Evolutionary conservation across 768 basidiomycete species (phyloP), one percentile per base, ranked within the genome.

Genomic region (Gymnopilus junonius): DNA sequence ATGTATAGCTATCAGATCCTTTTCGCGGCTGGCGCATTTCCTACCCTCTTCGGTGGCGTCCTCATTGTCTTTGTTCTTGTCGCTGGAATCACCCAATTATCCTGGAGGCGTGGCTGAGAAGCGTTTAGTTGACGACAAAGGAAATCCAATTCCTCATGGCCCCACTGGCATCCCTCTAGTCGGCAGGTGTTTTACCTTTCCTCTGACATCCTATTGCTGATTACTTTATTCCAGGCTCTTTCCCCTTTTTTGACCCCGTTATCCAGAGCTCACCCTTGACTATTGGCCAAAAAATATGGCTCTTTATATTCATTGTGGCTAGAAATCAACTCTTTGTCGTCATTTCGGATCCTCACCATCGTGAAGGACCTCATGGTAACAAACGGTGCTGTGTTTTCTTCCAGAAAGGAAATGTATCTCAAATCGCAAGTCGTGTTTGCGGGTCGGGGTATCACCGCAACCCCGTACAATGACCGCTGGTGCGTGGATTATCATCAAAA

Each of bases 331-430:
- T 82, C 17, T 80, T 83, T 65, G 75, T 84, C 53, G 71, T 82
- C 37, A 62, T 84, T 32, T 82, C 81, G 4, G 81, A 82, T 64
- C 76, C 82, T 7, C 70, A 73, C 27, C n/a, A 75, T 83, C 12
- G 82, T 76, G 0, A 78, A 78, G 53, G 82, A 83, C 58, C 72
- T 84, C 23, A 69, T 83, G 67, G 77, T 83, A 21, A 77, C 76
- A n/a, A 80, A 82, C 51, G 80, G 82, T 45, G 70, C 80, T 10
- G 72, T 80, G 11, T 84, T 83, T 64, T 83, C 82, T 12, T 79
- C 79, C 7, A 71, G 83, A n/a, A 82, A 82, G 63, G 74, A 76
- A 37, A 78, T 76, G 68, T 83, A 80, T 67, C 70, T 83, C 35
- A 83, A 84, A 67, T 75, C 74, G 10, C 76, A 81, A 64, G 81